Percentiles rank a stretch among this genome's conserved stretches.
These are phyloP conservation scores for Sporothrix curviconia DNA, from an alignment of 2,329 filamentous ascomycete genomes.

Conservation along the genomic window DNA sequence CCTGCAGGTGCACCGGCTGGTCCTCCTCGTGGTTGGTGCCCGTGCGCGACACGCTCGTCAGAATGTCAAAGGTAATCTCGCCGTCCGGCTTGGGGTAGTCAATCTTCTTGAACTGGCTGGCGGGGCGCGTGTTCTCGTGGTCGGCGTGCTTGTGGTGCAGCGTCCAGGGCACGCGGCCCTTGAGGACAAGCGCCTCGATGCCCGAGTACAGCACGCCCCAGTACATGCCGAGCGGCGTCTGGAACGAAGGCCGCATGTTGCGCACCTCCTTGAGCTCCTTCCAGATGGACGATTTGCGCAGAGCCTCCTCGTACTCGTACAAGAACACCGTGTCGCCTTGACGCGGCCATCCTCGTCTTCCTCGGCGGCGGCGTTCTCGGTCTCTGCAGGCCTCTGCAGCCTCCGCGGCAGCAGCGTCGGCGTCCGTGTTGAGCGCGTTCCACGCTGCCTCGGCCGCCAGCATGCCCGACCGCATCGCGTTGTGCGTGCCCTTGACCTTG, in stretches of 20 bases:
- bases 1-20: conserved; percentile 91
- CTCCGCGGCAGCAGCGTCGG: not conserved
- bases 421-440: conserved; percentile 53
- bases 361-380: not conserved
- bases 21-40: conserved; percentile 99
- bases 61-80: conserved; percentile 88
- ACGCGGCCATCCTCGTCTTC: not conserved
- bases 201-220: conserved; percentile 91
- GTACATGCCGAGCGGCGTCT: conserved; percentile 76
- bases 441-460: conserved; percentile 87
- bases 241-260: conserved; percentile 96
- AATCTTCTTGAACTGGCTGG: conserved; percentile 77
- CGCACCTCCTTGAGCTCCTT: conserved; percentile 89
- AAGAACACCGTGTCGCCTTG: conserved; percentile 63
- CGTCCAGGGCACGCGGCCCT: conserved; percentile 85
- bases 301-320: conserved; percentile 85
- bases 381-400: not conserved
- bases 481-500: conserved; percentile 98
- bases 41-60: conserved; percentile 90
- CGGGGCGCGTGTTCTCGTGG: conserved; percentile 69
- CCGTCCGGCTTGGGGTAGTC: conserved; percentile 96
- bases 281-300: conserved; percentile 85
- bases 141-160: conserved; percentile 77
- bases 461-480: conserved; percentile 96
- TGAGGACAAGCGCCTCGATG: conserved; percentile 80